These are phyloP conservation scores for Amaranthus tricolor DNA, from an alignment of 179 eudicot species.

Conservation along the genomic window DNA sequence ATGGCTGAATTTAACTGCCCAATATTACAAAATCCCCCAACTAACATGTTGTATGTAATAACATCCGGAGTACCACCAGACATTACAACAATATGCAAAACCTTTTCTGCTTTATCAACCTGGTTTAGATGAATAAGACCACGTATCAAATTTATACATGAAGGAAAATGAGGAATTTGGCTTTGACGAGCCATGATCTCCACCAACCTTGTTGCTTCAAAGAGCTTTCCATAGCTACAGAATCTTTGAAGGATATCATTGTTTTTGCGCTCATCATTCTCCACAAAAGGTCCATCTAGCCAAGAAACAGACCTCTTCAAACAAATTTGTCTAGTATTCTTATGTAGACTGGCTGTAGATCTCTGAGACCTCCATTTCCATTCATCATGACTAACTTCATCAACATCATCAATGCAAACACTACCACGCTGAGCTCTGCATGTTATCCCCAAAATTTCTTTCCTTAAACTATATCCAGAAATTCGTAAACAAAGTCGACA, in stretches of 20 bases:
- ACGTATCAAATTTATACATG: conserved; percentile 72
- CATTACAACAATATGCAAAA: conserved; percentile 68
- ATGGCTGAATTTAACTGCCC: conserved; percentile 53
- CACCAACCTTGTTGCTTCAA: conserved; percentile 59
- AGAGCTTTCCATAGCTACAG: conserved; percentile 58
- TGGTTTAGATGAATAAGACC: conserved; percentile 52
- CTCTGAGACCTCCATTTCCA: conserved; percentile 35
- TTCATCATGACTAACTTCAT: conserved; percentile 27
- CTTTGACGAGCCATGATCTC: conserved; percentile 68
- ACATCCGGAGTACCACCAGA: conserved; percentile 88
- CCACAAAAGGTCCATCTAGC: conserved; percentile 51
- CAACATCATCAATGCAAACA: conserved; percentile 39
- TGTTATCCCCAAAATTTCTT: conserved; percentile 17
- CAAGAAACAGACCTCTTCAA: conserved; percentile 29
- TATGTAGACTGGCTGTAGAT: conserved; percentile 25
- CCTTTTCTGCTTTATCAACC: conserved; percentile 53
- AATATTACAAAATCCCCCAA: conserved; percentile 67
- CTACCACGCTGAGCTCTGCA: conserved; percentile 33
- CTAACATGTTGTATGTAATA: conserved; percentile 80
- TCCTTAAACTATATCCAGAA: conserved; percentile 28
- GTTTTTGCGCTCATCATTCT: conserved; percentile 62
- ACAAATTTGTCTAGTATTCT: conserved; percentile 20
- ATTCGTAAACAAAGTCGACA: conserved; percentile 19
- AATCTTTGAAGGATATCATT: conserved; percentile 55
- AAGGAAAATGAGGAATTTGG: conserved; percentile 77